Percentiles rank a stretch among this genome's conserved stretches.
Evolutionary conservation across 768 basidiomycete genomes (phyloP).

Genomic region (Pholiota molesta): DNA sequence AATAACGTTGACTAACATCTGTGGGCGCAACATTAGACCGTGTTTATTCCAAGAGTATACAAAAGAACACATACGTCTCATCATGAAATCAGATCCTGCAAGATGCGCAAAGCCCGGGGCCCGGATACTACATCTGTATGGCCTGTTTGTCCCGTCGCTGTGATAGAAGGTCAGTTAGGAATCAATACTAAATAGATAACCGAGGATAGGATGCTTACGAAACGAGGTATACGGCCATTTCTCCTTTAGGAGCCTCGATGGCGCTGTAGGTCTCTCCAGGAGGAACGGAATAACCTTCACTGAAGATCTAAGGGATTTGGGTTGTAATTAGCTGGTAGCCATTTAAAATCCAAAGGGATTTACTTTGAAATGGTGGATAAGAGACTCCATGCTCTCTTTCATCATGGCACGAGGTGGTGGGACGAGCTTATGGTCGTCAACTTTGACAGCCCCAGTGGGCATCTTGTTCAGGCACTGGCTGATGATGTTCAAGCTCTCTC

Average conservation of each 20-base stretch:
- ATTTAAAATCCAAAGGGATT: neutral
- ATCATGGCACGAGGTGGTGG: slow-evolving; percentile 96
- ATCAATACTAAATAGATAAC: neutral
- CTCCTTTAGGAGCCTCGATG: slow-evolving; percentile 98
- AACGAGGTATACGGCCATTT: slow-evolving; percentile 98
- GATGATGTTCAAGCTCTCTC: slow-evolving; percentile 91
- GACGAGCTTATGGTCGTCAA: slow-evolving; percentile 97
- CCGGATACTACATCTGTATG: slow-evolving; percentile 96
- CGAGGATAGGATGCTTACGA: slow-evolving; percentile 55
- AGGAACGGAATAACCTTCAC: slow-evolving; percentile 96
- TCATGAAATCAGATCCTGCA: slow-evolving; percentile 97
- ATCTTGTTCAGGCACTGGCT: slow-evolving; percentile 97
- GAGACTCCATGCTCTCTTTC: slow-evolving; percentile 99
- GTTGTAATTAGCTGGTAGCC: neutral
- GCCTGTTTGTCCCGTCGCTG: slow-evolving; percentile 93
- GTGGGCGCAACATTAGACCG: slow-evolving; percentile 20
- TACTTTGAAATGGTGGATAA: slow-evolving; percentile 99
- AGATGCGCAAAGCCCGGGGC: slow-evolving; percentile 97
- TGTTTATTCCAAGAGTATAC: neutral
- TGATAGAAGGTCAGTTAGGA: slow-evolving; percentile 4
- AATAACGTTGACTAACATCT: slow-evolving; percentile 43
- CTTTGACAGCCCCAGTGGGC: slow-evolving; percentile 87
- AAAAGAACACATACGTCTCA: slow-evolving; percentile 69
- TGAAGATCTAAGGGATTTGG: slow-evolving; percentile 67
- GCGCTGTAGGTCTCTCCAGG: slow-evolving; percentile 96